Conservation (phyloP, 176 grass and related monocot genomes). For the Olyra latifolia region DNA sequence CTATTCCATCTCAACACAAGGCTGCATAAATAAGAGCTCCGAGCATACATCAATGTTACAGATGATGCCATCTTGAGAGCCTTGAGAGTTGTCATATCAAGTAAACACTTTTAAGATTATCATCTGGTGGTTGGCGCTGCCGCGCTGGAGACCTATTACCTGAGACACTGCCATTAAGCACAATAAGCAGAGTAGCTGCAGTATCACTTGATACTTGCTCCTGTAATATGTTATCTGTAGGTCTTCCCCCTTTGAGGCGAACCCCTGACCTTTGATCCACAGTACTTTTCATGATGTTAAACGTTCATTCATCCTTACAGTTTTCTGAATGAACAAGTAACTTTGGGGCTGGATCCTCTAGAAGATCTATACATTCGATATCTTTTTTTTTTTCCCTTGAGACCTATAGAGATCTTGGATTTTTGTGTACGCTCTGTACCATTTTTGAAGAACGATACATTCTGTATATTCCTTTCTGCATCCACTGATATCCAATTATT, state of each 20-base stretch:
- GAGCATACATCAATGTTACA: not conserved
- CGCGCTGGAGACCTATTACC: too few species aligned
- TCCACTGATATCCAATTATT: not conserved
- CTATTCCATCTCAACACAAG: not conserved
- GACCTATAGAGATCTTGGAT: not conserved
- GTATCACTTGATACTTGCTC: too few species aligned
- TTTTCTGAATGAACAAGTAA: not conserved
- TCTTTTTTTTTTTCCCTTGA: not conserved
- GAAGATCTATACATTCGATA: not conserved
- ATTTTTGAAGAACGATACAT: conserved; percentile 6
- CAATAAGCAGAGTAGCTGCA: too few species aligned
- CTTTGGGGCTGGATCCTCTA: not conserved
- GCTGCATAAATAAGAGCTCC: not conserved
- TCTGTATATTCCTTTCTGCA: not conserved
- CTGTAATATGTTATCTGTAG: not conserved
- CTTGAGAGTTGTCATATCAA: too few species aligned
- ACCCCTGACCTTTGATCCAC: not conserved
- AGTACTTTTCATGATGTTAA: not conserved
- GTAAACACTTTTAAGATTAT: too few species aligned
- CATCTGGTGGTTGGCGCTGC: too few species aligned
- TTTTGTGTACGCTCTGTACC: not conserved
- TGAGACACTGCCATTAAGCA: too few species aligned
- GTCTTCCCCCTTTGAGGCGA: not conserved
- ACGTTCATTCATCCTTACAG: not conserved
- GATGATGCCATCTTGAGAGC: not conserved